Base-by-base conservation (phyloP, 1,284 basidiomycete species). In the Melampsora americana region DNA sequence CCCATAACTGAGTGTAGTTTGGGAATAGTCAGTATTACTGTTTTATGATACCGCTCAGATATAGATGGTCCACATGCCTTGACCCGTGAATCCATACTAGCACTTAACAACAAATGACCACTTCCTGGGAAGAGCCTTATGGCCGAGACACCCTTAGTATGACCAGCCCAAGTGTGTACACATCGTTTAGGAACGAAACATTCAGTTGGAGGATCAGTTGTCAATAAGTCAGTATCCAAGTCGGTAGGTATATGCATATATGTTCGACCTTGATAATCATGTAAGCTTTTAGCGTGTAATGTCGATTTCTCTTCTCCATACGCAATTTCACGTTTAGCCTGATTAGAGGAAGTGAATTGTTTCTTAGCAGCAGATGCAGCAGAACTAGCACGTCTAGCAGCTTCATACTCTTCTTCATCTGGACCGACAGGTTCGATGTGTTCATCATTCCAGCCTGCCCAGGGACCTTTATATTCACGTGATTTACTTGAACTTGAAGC, bases 61-160 rank as follows among this genome's bases (percentile, higher is more conserved):
- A 46, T 3, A 44, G n/a, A 39, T 69, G 48, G 50, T 53, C 60
- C 59, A 81, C 87, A 73, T 82, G 90, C 93, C 87, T 99, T 99
- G 85, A 99, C 92, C 83, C 97, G 95, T 11, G 93, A 97, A 84
- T 99, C 96, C 93, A 98, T 95, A 74, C 92, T 95, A 0, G 90
- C 94, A 81, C 92, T 95, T 77, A 99, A 87, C 78, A 99, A 83
- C 39, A 99, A 85, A 84, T 99, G 96, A 0, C 94, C 95, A 16
- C 92, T 94, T 77, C 90, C 86, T 7, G 96, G 96, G 84, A 99
- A 95, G 56, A 93, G 86, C 71, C 92, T 90, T 78, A 99, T 89
- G 69, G 91, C 91, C n/a, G 92, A 93, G 5, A 99, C 92, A 59
- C 92, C 96, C 83, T 93, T 92, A 28, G 93, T 99, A 83, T 99